Evolutionary conservation across 768 basidiomycete species (phyloP).

Genomic region (Podaxis sp.): DNA sequence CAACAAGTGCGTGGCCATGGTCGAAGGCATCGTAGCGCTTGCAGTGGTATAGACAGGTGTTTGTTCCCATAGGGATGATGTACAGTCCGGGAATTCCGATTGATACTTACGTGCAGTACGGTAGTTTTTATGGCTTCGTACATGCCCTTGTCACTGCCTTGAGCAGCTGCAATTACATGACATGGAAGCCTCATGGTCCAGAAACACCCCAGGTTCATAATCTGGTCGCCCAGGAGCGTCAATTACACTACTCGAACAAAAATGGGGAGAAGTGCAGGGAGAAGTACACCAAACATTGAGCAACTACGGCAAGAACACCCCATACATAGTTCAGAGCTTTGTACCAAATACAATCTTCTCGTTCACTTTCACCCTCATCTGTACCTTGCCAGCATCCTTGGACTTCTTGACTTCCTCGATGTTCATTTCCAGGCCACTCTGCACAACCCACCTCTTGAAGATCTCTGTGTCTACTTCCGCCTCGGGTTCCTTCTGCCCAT

Average conservation of each 20-base stretch:
- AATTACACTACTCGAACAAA: too few species aligned
- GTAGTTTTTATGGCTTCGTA: too few species aligned
- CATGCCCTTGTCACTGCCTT: too few species aligned
- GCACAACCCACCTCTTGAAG: slow-evolving; percentile 48
- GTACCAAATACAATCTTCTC: slow-evolving; percentile 36
- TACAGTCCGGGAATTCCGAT: too few species aligned
- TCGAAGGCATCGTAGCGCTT: too few species aligned
- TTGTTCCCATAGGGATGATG: too few species aligned
- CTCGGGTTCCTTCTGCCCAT: slow-evolving; percentile 27
- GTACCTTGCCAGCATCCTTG: slow-evolving; percentile 19
- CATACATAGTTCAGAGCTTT: slow-evolving; percentile 4
- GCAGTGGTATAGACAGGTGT: not conserved
- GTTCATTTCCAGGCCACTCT: slow-evolving; percentile 44
- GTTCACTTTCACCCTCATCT: slow-evolving; percentile 27
- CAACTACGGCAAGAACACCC: not conserved
- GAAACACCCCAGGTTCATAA: too few species aligned
- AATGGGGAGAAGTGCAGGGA: too few species aligned
- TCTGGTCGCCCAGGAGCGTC: too few species aligned
- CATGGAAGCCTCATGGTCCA: too few species aligned
- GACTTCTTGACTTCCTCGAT: slow-evolving; percentile 34
- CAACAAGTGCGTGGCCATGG: not conserved
- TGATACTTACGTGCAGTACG: too few species aligned
- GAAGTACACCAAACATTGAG: not conserved
- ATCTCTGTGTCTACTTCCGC: slow-evolving; percentile 48
- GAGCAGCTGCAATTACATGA: too few species aligned